Evolutionary conservation across 2,329 filamentous ascomycete species (phyloP), one percentile per base, ranked within the genome.

Genomic region (Clonostachys rhizophaga): DNA sequence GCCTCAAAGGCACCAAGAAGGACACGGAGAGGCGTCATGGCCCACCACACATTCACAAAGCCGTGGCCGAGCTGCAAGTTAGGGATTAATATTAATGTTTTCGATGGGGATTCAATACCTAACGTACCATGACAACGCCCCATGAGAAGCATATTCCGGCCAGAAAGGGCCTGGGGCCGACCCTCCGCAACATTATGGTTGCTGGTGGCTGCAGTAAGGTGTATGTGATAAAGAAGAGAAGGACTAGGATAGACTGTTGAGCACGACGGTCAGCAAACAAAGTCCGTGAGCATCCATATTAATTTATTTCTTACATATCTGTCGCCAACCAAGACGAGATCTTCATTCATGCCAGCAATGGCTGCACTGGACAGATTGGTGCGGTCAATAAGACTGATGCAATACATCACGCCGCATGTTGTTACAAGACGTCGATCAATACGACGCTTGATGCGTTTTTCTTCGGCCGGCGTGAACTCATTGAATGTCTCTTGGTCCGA

Each of bases 321-420:
- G 24, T 30, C 24, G 24, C 24, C 24, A 30, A 30, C 8, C 24
- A 86, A 75, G n/a, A 72, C 45, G 13, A 57, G 44, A 33, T 57
- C 52, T 39, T 71, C 43, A 47, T 57, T 52, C 18, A 61, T 51
- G 17, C 58, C 55, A 46, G 55, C 58, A 6, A 80, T 75, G 59
- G 77, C 79, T 5, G 78, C 75, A 59, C 78, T 79, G 6, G 58
- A 58, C 7, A 61, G 58, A 55, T 82, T 83, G 7, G 74, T 74
- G 9, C 75, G 62, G 52, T 83, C 79, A 5, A 83, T 67, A 48
- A 79, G 81, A 18, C 14, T n/a, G 36, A 39, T 39, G 11, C 14
- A 39, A 18, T 39, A 39, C 36, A 39, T 39, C 2, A 39, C 36
- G 36, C 36, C 36, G 11, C 14, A 11, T 5, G 17, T 14, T 3